Conservation (phyloP, 108 stramenopile species). For the Fragilaria radians region DNA sequence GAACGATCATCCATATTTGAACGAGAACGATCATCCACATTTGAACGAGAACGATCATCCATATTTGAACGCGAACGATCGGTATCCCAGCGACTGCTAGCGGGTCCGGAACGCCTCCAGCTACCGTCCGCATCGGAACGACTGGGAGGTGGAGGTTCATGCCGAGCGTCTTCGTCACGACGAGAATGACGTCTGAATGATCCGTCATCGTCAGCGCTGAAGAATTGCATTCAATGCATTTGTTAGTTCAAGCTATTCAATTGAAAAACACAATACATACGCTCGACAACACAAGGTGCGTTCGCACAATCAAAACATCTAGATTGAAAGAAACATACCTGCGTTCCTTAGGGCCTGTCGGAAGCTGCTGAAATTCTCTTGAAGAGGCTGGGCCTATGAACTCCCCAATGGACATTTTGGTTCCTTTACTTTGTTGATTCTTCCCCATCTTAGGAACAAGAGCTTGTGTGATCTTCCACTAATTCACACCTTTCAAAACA, state of each 20-base stretch:
- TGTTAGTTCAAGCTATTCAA: background rate
- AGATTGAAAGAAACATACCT: constrained; percentile 21
- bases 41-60: constrained; percentile 12
- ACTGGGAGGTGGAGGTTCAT: constrained; percentile 15
- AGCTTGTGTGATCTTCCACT: no score
- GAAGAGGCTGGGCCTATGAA: constrained; percentile 42
- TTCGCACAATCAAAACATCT: no score
- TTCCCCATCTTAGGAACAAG: no score
- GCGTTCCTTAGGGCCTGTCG: constrained; percentile 43
- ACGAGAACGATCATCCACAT: constrained; percentile 8
- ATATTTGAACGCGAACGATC: constrained; percentile 16
- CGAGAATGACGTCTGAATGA: constrained; percentile 43
- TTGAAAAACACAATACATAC: background rate
- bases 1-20: constrained; percentile 16
- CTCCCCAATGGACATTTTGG: constrained; percentile 58
- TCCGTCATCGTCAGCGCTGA: constrained; percentile 61
- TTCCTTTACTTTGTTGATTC: constrained; percentile 26
- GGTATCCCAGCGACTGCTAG: constrained; percentile 8
- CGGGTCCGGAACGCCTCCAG: constrained; percentile 49
- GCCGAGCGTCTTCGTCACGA: constrained; percentile 20
- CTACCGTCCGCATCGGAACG: constrained; percentile 36
- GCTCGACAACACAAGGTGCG: no score
- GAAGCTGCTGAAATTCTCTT: constrained; percentile 15
- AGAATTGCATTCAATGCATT: background rate
- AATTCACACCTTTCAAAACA: no score